Percentiles rank a stretch among this genome's conserved stretches.
These are phyloP conservation scores for Pseudocercospora crystallina DNA, from an alignment of 2,329 filamentous ascomycete genomes.

Conservation along the genomic window DNA sequence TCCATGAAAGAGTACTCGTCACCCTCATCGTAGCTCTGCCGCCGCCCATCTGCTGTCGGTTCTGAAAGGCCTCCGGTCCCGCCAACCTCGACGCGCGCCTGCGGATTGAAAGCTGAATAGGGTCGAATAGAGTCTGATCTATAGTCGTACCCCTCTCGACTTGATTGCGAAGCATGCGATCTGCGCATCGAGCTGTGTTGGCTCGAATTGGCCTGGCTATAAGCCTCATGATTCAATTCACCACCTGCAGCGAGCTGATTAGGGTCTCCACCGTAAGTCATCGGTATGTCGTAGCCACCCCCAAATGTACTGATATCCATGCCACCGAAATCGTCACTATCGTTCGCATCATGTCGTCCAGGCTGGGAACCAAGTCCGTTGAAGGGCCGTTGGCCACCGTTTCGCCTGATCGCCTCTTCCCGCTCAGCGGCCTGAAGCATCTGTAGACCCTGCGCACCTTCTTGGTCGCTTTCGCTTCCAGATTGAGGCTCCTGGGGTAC, in stretches of 20 bases:
- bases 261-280: slow-evolving; percentile 60
- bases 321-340: slow-evolving; percentile 65
- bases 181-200: slow-evolving; percentile 47
- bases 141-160: slow-evolving; percentile 45
- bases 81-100: slow-evolving; percentile 78
- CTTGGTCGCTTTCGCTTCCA: slow-evolving; percentile 79
- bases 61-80: slow-evolving; percentile 87
- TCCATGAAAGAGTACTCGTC: slow-evolving; percentile 65
- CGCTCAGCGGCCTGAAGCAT: slow-evolving; percentile 83
- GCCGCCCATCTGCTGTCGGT: slow-evolving; percentile 62
- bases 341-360: slow-evolving; percentile 53
- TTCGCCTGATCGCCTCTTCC: slow-evolving; percentile 59
- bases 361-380: slow-evolving; percentile 46
- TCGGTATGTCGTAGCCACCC: slow-evolving; percentile 65
- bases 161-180: slow-evolving; percentile 44
- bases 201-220: slow-evolving; percentile 39
- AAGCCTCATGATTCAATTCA: slow-evolving; percentile 33
- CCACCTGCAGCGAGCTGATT: slow-evolving; percentile 40
- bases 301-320: slow-evolving; percentile 75
- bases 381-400: slow-evolving; percentile 54
- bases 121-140: slow-evolving; percentile 54
- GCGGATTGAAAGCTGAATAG: slow-evolving; percentile 53
- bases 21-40: slow-evolving; percentile 88
- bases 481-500: slow-evolving; percentile 46
- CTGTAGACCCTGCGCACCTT: slow-evolving; percentile 78